Base-by-base conservation (phyloP, 805 yeast genomes). In the Starmerella potacharoeniae region DNA sequence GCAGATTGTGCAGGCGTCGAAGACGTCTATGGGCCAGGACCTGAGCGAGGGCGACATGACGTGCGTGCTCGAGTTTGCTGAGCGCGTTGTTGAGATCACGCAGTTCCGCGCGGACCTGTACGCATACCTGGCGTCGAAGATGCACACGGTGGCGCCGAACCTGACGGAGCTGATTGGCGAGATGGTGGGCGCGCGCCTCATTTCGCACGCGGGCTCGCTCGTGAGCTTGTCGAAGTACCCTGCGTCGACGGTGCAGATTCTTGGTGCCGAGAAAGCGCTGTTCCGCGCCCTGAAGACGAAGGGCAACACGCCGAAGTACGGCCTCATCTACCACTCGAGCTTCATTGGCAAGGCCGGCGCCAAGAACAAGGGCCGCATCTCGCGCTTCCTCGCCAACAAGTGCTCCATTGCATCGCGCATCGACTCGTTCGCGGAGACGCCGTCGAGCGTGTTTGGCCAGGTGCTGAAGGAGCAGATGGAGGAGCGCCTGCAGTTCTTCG, bases 11-110 rank as follows among this genome's bases (percentile, higher is more conserved):
- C 96, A 88, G 71, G 90, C 95, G 64, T 95, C 97, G 60, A 83
- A 86, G 77, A 89, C 91, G 66, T 89, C 97, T 47, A 93, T 93
- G 98, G 98, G 98, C 72, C 97, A 91, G 76, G 98, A 93, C 73
- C 81, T 93, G 64, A 84, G 95, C 62, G 95, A 86, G 72, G 83
- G 84, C 69, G 98, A 93, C 73, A 87, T 93, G 93, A 81, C 80
- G 61, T 90, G 90, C 70, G 90, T 93, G 57, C 73, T 84, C 62
- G 81, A 91, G 37, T 93, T 93, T 71, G 98, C 98, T 57, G 80
- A 86, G 71, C 84, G 96, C 75, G 95, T 90, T 41, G 95, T 86
- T 51, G 84, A 89, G 56, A 80, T 93, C 67, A 80, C 93, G 57
- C 96, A 90, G 65, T 91, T 91, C 81, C 83, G 97, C 72, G 77